Percentiles rank a stretch among this genome's conserved stretches.
phyloP scores from a whole-genome alignment of 257 asterid genomes.

The Verbena officinalis region DNA sequence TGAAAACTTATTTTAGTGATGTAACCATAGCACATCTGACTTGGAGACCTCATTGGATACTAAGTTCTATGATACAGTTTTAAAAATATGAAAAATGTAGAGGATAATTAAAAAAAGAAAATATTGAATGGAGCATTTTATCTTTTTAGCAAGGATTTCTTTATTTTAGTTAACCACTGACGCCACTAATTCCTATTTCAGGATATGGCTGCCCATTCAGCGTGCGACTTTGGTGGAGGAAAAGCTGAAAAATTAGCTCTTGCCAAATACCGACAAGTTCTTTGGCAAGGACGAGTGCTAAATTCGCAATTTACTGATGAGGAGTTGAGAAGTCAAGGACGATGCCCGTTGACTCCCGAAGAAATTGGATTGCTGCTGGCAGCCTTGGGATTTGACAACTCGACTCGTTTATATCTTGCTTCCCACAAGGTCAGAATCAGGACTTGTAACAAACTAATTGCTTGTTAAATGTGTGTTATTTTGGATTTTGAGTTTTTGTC shows the following conservation, averaged over 20 bases:
- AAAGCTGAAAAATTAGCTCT: constrained; percentile 93
- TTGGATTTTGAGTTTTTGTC: background rate
- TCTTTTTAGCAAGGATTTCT: no score
- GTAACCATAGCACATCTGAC: no score
- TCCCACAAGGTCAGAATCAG: constrained; percentile 77
- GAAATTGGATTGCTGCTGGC: constrained; percentile 95
- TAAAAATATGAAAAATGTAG: no score
- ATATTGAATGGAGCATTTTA: no score
- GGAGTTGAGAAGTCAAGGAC: constrained; percentile 95
- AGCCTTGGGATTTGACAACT: constrained; percentile 93
- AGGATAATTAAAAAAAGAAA: no score
- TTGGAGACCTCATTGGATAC: no score
- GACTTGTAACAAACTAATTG: background rate
- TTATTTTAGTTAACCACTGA: no score
- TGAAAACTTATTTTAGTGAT: no score
- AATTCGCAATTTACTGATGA: constrained; percentile 97
- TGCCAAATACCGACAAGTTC: constrained; percentile 92
- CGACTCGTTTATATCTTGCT: constrained; percentile 87
- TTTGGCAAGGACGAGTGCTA: constrained; percentile 96
- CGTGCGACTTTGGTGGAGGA: constrained; percentile 99
- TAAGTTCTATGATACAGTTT: no score
- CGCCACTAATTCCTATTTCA: constrained; percentile 39
- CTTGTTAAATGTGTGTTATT: background rate
- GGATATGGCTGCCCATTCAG: constrained; percentile 99
- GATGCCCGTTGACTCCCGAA: constrained; percentile 98